phyloP scores from a whole-genome alignment of 352 stramenopile genomes.

The Globisporangium ultimum region DNA sequence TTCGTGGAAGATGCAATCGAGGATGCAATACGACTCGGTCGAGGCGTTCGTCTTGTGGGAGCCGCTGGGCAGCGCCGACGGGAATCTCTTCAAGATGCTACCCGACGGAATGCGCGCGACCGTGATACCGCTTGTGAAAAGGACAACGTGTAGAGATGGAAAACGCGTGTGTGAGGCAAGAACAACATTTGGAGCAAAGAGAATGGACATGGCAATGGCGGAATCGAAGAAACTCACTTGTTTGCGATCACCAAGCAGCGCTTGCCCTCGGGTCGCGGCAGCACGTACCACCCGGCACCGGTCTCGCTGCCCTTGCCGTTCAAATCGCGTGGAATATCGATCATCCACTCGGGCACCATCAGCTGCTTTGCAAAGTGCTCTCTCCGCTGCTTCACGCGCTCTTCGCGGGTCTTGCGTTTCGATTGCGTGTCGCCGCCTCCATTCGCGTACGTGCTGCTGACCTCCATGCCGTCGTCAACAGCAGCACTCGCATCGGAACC shows the following conservation, averaged over 20 bases:
- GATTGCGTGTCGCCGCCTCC: conserved; percentile 30
- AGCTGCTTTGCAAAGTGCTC: conserved; percentile 82
- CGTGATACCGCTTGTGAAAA: conserved; percentile 54
- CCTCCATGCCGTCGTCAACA: conserved; percentile 26
- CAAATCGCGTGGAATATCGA: conserved; percentile 79
- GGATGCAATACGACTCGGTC: conserved; percentile 81
- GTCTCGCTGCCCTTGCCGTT: conserved; percentile 69
- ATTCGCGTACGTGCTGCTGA: conserved; percentile 8
- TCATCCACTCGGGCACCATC: conserved; percentile 89
- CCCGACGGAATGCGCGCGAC: conserved; percentile 78
- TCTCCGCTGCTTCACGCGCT: conserved; percentile 66
- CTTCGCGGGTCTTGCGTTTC: conserved; percentile 71
- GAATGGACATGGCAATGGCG: background rate
- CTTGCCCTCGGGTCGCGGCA: conserved; percentile 90
- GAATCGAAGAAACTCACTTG: conserved; percentile 35
- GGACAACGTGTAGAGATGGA: background rate
- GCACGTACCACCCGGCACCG: conserved; percentile 87
- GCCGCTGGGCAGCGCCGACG: conserved; percentile 74
- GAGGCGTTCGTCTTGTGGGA: conserved; percentile 75
- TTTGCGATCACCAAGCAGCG: conserved; percentile 87
- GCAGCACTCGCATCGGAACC: background rate
- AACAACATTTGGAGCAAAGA: background rate
- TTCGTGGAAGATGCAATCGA: conserved; percentile 92
- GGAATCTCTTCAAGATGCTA: conserved; percentile 83
- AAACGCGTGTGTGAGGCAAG: background rate